Evolutionary conservation across 129 eudicot species (phyloP), one percentile per base, ranked within the genome.

Genomic region (Lactuca saligna): DNA sequence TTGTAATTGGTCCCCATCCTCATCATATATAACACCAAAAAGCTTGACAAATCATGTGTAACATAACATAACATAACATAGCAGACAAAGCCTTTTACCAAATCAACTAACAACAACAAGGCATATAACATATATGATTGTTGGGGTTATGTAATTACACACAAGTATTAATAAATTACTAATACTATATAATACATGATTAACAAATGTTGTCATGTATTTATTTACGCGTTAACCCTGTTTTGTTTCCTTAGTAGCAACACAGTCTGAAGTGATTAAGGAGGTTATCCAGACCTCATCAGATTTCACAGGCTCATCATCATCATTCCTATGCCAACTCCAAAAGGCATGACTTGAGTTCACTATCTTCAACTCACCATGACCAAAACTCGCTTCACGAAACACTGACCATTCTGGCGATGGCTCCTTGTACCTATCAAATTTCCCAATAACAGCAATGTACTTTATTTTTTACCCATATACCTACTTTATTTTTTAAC

Each of bases 301-400:
- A n/a, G 96, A 86, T 76, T 78, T 78, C 60, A 89, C 88, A n/a
- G 86, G 85, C 65, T 93, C 98, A 75, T 93, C 96, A 53, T 93
- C 96, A 65, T 93, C 98, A 31, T 93, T 93, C 82, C 95, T 86
- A 56, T 93, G 95, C 98, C 98, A 93, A 56, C 92, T 93, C 97
- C 98, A 93, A 59, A 72, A 85, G 8, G 98, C 97, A 78, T 93
- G 95, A 63, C 81, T 82, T 46, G 92, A 72, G 74, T 93, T 93
- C 73, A 79, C 85, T 33, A 93, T 78, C 76, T 65, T 83, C 3
- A 93, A 85, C 86, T 93, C 98, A 44, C 98, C 98, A 66, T 93
- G 98, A 7, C 97, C 98, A 71, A 93, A 93, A 77, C 96, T 93
- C 4, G 97, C 98, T 79, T 93, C 97, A 12, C 95, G 96, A 74